Evolutionary conservation across 768 basidiomycete species (phyloP).

Genomic region (Amanita rubescens): DNA sequence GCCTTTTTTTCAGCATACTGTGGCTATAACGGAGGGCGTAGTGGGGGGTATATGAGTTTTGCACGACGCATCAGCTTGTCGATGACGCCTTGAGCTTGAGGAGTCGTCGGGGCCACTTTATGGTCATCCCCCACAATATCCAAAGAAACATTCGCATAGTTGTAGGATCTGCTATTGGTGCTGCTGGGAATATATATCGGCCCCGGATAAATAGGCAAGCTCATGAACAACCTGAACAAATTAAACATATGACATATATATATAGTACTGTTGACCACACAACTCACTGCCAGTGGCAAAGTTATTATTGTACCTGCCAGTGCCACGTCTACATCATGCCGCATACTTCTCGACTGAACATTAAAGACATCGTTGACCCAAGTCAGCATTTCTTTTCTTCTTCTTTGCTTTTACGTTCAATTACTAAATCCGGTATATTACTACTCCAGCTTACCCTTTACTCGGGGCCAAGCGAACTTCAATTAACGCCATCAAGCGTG

Average conservation of each 20-base stretch:
- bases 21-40: slow-evolving; percentile 1
- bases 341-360: slow-evolving; percentile 4
- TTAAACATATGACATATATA: too few species aligned
- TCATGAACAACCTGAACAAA: not conserved
- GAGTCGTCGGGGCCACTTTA: not conserved
- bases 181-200: not conserved
- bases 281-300: not conserved
- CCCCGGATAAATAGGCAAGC: too few species aligned
- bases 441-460: slow-evolving; percentile 13
- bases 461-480: slow-evolving; percentile 15
- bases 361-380: slow-evolving; percentile 14
- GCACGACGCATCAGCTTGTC: not conserved
- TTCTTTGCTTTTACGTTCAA: not conserved
- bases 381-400: not conserved
- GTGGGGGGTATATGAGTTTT: slow-evolving; percentile 1
- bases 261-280: not conserved
- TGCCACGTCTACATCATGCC: too few species aligned
- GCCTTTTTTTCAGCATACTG: slow-evolving; percentile 1
- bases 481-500: slow-evolving; percentile 13
- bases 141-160: not conserved
- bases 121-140: not conserved
- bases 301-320: not conserved
- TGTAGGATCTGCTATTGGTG: not conserved
- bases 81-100: too few species aligned
- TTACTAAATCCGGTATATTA: not conserved